These are phyloP conservation scores for Chlorella variabilis DNA, from an alignment of 163 green algal species.

Conservation along the genomic window DNA sequence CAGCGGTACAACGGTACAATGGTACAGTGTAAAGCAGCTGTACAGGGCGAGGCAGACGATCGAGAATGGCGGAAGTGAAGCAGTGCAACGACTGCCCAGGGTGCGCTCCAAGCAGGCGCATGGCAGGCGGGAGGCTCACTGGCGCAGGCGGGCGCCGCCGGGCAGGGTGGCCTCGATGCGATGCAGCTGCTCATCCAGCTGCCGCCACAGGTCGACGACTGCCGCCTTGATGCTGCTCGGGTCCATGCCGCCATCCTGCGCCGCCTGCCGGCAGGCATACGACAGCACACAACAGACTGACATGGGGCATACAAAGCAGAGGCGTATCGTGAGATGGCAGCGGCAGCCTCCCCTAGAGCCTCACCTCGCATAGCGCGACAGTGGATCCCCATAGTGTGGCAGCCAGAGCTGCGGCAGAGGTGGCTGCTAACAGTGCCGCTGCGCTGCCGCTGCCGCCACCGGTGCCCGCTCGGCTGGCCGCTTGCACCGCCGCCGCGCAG, in stretches of 20 bases:
- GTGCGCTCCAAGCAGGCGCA: too few relatives aligned
- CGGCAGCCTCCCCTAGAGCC: too few relatives aligned
- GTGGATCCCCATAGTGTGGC: background rate
- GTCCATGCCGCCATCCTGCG: background rate
- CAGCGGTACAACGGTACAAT: background rate
- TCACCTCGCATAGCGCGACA: conserved; percentile 17
- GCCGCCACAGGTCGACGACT: conserved; percentile 35
- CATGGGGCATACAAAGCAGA: too few relatives aligned
- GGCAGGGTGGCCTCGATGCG: conserved; percentile 26
- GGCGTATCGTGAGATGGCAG: too few relatives aligned
- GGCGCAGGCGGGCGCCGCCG: background rate
- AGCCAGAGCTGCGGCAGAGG: background rate
- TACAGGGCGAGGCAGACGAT: too few relatives aligned
- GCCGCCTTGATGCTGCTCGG: background rate
- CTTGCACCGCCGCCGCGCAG: background rate
- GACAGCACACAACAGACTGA: background rate
- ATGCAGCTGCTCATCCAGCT: conserved; percentile 44
- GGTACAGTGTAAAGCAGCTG: too few relatives aligned
- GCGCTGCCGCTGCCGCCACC: background rate
- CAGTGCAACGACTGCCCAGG: too few relatives aligned
- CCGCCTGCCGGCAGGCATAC: background rate
- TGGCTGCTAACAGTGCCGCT: background rate
- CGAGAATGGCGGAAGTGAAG: too few relatives aligned
- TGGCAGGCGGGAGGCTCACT: too few relatives aligned
- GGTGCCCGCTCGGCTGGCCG: background rate